These are phyloP conservation scores for Phytophthora palmivora DNA, from an alignment of 352 stramenopile genomes.

Conservation along the genomic window DNA sequence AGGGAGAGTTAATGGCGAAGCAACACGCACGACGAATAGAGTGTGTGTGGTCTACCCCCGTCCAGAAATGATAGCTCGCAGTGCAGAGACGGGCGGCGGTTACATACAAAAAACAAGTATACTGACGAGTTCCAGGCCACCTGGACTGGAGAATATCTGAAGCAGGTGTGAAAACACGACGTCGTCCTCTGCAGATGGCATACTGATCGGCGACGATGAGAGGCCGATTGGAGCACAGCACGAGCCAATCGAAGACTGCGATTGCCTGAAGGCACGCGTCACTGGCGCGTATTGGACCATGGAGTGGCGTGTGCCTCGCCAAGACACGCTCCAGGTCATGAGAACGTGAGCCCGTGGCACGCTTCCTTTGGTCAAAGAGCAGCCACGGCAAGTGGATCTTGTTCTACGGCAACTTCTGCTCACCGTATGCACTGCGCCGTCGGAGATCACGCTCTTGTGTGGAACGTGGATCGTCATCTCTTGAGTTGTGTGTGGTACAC, in stretches of 20 bases:
- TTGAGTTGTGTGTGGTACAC: conserved; percentile 19
- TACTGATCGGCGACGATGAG: conserved; percentile 1
- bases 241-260: conserved; percentile 8
- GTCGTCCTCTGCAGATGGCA: conserved; percentile 1
- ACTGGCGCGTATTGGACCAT: conserved; percentile 18
- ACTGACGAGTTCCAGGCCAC: conserved; percentile 11
- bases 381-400: conserved; percentile 19
- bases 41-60: conserved; percentile 5
- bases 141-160: conserved; percentile 24
- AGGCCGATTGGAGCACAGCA: not conserved
- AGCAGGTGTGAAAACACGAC: conserved; percentile 8
- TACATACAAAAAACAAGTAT: conserved; percentile 9
- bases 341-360: conserved; percentile 21
- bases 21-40: conserved; percentile 21
- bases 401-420: conserved; percentile 6
- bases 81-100: not conserved
- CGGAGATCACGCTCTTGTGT: conserved; percentile 6
- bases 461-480: conserved; percentile 13
- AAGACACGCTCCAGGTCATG: conserved; percentile 19
- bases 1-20: conserved; percentile 13
- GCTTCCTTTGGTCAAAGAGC: conserved; percentile 32
- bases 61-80: conserved; percentile 18
- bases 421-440: conserved; percentile 19
- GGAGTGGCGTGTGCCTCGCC: conserved; percentile 16
- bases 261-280: conserved; percentile 20